phyloP scores from a whole-genome alignment of 768 basidiomycete genomes.

The Daedaleopsis sinensis region DNA sequence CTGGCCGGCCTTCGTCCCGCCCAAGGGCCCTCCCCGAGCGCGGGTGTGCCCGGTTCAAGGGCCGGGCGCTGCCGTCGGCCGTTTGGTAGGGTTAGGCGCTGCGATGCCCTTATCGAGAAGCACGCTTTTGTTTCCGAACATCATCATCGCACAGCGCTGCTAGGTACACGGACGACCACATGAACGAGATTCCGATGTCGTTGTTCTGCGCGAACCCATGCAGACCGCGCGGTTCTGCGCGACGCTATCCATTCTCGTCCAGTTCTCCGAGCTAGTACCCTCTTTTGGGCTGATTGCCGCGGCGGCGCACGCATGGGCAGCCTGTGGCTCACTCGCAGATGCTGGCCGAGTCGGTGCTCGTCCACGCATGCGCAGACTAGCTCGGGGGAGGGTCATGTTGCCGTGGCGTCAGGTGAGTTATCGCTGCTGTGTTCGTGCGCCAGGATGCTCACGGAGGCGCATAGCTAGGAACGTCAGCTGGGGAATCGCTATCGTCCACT shows the following conservation, averaged over 20 bases:
- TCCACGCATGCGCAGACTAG: neutral
- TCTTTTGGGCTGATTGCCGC: slow-evolving; percentile 15
- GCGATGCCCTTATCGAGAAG: neutral
- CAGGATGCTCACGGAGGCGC: neutral
- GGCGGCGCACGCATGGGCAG: slow-evolving; percentile 13
- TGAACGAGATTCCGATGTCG: neutral
- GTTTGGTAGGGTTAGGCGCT: neutral
- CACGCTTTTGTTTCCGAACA: neutral
- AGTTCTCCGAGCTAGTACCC: neutral
- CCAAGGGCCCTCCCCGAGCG: too few species aligned
- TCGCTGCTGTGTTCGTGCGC: neutral
- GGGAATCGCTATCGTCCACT: too few species aligned
- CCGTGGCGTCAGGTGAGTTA: slow-evolving; percentile 16
- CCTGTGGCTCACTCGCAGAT: slow-evolving; percentile 17
- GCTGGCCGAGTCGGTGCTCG: neutral
- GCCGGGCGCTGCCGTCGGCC: neutral
- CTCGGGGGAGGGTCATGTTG: neutral
- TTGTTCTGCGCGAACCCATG: too few species aligned
- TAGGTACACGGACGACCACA: neutral
- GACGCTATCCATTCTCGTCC: too few species aligned
- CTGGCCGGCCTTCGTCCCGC: neutral
- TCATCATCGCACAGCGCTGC: neutral
- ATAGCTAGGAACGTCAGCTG: neutral
- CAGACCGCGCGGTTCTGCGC: neutral
- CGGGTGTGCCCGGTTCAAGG: too few species aligned